Conservation (phyloP, 768 basidiomycete species). For the Tulasnella sp. region DNA sequence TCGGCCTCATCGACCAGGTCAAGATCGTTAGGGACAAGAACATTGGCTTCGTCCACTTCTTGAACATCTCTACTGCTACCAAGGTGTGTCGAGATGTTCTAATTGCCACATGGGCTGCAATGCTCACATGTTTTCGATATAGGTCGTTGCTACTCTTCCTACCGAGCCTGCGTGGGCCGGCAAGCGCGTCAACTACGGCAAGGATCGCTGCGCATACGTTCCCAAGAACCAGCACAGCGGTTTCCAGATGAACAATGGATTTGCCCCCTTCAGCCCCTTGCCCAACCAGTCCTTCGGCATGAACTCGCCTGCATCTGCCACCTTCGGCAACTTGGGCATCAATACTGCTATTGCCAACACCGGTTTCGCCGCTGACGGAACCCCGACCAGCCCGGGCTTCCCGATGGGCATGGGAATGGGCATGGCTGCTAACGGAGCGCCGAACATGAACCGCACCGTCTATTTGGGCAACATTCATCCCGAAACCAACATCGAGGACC, state of each 20-base stretch:
- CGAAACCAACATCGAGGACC: slow-evolving; percentile 90
- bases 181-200: slow-evolving; percentile 97
- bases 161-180: slow-evolving; percentile 93
- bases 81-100: slow-evolving; percentile 62
- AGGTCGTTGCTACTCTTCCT: slow-evolving; percentile 94
- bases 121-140: background rate
- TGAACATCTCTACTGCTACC: slow-evolving; percentile 91
- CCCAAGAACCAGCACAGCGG: slow-evolving; percentile 88
- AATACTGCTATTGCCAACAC: slow-evolving; percentile 27
- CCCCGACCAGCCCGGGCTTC: slow-evolving; percentile 34
- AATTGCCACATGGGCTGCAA: slow-evolving; percentile 3
- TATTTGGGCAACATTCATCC: slow-evolving; percentile 97
- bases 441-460: slow-evolving; percentile 86
- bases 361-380: slow-evolving; percentile 25
- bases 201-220: slow-evolving; percentile 97
- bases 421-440: slow-evolving; percentile 44
- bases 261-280: slow-evolving; percentile 33
- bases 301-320: slow-evolving; percentile 39
- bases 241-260: slow-evolving; percentile 37
- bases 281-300: slow-evolving; percentile 38
- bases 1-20: slow-evolving; percentile 97
- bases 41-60: slow-evolving; percentile 98
- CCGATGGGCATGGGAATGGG: slow-evolving; percentile 29
- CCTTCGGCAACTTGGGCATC: slow-evolving; percentile 27
- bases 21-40: slow-evolving; percentile 99